Evolutionary conservation across 768 basidiomycete species (phyloP).

Genomic region (Mrakia gelida): DNA sequence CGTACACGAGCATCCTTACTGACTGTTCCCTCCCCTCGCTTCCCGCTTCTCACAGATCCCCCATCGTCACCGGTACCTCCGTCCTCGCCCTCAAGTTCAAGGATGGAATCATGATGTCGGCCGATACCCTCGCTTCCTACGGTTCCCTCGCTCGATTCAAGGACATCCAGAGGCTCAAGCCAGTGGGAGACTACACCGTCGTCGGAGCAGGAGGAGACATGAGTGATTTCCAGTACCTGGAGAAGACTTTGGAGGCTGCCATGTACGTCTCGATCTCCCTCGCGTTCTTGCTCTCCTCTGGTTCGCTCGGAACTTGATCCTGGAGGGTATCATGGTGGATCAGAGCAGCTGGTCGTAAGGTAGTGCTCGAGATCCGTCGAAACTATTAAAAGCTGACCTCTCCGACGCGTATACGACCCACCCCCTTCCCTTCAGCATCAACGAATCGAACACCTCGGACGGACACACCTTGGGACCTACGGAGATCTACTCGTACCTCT

Average conservation of each 20-base stretch:
- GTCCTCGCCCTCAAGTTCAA: conserved; percentile 92
- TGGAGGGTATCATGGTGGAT: too few species aligned
- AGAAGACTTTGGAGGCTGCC: conserved; percentile 70
- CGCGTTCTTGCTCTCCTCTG: neutral
- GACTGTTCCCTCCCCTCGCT: neutral
- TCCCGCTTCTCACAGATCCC: conserved; percentile 55
- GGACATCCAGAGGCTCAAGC: conserved; percentile 80
- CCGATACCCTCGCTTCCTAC: conserved; percentile 97
- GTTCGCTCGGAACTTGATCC: too few species aligned
- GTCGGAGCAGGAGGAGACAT: conserved; percentile 94
- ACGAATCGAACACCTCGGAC: conserved; percentile 77
- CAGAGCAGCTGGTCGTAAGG: too few species aligned
- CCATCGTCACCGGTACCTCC: conserved; percentile 94
- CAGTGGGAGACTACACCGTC: conserved; percentile 76
- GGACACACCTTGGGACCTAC: conserved; percentile 76
- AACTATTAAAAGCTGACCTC: neutral
- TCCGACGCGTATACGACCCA: neutral
- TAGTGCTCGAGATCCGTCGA: too few species aligned
- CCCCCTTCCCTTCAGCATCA: conserved; percentile 41
- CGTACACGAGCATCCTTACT: neutral
- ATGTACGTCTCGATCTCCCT: conserved; percentile 45
- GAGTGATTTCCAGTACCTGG: conserved; percentile 94
- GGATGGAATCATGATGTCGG: conserved; percentile 96
- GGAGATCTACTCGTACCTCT: conserved; percentile 88
- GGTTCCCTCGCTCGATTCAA: conserved; percentile 96